Percentiles rank a stretch among this genome's conserved stretches.
These are phyloP conservation scores for Diaporthe helianthi DNA, from an alignment of 2,329 filamentous ascomycete species.

Conservation along the genomic window DNA sequence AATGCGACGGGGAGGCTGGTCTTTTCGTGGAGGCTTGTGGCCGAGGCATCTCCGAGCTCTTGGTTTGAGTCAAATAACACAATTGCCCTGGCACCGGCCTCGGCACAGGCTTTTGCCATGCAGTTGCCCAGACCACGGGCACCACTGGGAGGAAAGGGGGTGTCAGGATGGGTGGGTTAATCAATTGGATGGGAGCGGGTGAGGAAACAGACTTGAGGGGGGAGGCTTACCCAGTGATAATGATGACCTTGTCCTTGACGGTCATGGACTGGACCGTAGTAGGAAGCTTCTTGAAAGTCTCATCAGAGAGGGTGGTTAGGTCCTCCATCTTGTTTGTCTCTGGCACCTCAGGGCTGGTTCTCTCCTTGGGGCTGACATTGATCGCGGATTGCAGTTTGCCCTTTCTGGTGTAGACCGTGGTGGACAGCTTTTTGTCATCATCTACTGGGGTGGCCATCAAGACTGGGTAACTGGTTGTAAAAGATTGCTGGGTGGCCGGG, in stretches of 20 bases:
- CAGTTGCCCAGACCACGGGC: conserved; percentile 79
- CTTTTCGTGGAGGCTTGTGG: conserved; percentile 73
- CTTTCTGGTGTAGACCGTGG: conserved; percentile 59
- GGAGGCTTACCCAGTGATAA: conserved; percentile 70
- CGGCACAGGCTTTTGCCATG: conserved; percentile 79
- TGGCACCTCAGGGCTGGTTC: conserved; percentile 50
- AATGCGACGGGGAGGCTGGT: conserved; percentile 77
- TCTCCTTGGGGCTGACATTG: conserved; percentile 54
- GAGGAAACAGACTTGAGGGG: neutral
- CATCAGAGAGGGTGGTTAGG: conserved; percentile 59
- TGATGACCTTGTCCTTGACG: conserved; percentile 73
- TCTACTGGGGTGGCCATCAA: conserved; percentile 60
- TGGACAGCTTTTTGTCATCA: conserved; percentile 64
- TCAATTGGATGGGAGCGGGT: neutral
- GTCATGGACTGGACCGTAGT: conserved; percentile 73
- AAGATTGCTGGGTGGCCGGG: conserved; percentile 40
- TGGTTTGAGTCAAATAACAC: conserved; percentile 81
- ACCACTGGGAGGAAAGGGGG: conserved; percentile 55
- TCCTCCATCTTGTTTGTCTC: conserved; percentile 53
- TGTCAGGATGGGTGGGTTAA: neutral
- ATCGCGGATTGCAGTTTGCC: conserved; percentile 53
- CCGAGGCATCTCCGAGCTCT: conserved; percentile 74
- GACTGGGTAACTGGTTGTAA: conserved; percentile 47
- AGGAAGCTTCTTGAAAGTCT: conserved; percentile 63
- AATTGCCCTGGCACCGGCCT: conserved; percentile 76